A percentile compares a stretch with the other conserved stretches of the same genome.
phyloP scores from a whole-genome alignment of 169 alveolate genomes.

The Perkinsus marinus region DNA sequence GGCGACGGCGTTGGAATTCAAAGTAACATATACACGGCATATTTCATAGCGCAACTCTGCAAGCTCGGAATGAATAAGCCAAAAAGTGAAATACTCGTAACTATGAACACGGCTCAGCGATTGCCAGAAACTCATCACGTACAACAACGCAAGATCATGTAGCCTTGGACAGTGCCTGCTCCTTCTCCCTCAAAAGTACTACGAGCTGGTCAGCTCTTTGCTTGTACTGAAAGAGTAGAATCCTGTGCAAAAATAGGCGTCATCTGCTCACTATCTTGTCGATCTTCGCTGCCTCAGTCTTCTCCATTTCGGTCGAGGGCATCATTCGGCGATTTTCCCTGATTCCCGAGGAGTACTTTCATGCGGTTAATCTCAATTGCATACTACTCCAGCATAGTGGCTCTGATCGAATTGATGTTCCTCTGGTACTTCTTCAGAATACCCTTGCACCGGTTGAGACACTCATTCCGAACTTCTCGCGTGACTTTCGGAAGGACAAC shows the following conservation, averaged over 20 bases:
- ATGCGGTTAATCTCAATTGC: background rate
- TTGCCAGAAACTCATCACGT: background rate
- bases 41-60: no score
- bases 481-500: background rate
- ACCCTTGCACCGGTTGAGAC: background rate
- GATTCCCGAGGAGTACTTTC: background rate
- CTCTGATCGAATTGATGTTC: background rate
- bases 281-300: background rate
- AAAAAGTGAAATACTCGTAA: no score
- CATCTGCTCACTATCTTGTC: background rate
- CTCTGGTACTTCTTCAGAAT: background rate
- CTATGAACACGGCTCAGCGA: background rate
- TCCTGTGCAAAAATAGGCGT: background rate
- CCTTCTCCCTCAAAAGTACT: background rate
- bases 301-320: background rate
- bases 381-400: background rate
- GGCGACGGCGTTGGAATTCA: no score
- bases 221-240: background rate
- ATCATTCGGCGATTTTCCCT: background rate
- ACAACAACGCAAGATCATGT: background rate
- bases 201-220: background rate
- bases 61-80: no score
- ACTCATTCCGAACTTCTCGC: background rate
- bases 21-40: no score
- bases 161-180: background rate